Conservation (phyloP, 768 basidiomycete genomes). For the Mycena polygramma region DNA sequence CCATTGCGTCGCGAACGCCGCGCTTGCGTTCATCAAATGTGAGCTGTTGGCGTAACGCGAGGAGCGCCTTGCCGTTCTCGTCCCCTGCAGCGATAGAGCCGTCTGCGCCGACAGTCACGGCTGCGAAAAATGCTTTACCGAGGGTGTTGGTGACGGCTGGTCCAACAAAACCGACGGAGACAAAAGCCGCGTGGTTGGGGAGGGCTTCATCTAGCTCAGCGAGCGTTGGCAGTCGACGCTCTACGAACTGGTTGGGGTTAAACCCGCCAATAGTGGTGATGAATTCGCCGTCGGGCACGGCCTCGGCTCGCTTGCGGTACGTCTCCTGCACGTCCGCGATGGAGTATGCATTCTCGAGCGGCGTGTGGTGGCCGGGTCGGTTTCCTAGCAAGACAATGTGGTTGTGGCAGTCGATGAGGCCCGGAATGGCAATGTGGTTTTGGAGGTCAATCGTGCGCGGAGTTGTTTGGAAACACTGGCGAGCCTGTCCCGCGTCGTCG, state of each 20-base stretch:
- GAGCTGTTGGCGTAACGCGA: neutral
- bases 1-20: constrained; percentile 7
- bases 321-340: constrained; percentile 14
- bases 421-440: neutral
- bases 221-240: constrained; percentile 1
- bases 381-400: constrained; percentile 7
- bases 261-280: constrained; percentile 15
- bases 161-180: neutral
- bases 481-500: neutral
- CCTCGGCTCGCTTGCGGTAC: neutral
- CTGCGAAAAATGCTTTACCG: constrained; percentile 6
- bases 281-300: constrained; percentile 4
- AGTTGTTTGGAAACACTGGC: neutral
- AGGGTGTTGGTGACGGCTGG: constrained; percentile 9
- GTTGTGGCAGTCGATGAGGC: constrained; percentile 7
- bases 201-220: constrained; percentile 5
- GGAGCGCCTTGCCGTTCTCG: constrained; percentile 6
- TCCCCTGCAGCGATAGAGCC: constrained; percentile 1
- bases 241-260: constrained; percentile 6
- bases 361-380: constrained; percentile 11
- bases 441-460: constrained; percentile 8
- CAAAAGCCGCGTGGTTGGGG: constrained; percentile 2
- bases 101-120: neutral
- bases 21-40: constrained; percentile 15
- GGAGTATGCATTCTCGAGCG: constrained; percentile 11